A percentile compares a stretch with the other conserved stretches of the same genome.
These are phyloP conservation scores for Leishmania mexicana DNA, from an alignment of 208 protist genomes.

Conservation along the genomic window DNA sequence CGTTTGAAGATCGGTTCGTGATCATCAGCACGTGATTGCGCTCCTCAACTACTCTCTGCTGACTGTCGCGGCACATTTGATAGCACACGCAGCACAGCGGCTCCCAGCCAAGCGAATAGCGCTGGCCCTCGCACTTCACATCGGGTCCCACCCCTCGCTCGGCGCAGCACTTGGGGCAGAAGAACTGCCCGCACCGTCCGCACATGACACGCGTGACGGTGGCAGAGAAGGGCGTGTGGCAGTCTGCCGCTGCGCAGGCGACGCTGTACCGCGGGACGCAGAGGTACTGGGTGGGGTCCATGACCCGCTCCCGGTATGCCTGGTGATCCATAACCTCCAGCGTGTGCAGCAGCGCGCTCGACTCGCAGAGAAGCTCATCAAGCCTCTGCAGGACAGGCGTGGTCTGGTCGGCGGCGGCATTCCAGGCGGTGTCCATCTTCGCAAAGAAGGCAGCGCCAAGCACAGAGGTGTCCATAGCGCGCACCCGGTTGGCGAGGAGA, in stretches of 20 bases:
- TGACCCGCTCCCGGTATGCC: conserved; percentile 40
- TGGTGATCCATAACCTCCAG: conserved; percentile 41
- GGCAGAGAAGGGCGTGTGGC: conserved; percentile 41
- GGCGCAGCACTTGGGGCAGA: conserved; percentile 60
- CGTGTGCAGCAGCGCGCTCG: conserved; percentile 33
- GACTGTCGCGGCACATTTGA: conserved; percentile 40
- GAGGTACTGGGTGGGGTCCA: conserved; percentile 43
- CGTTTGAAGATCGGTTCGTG: conserved; percentile 5
- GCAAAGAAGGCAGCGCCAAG: conserved; percentile 25
- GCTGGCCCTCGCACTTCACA: conserved; percentile 33
- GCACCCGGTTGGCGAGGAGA: conserved; percentile 36
- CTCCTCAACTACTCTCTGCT: conserved; percentile 23
- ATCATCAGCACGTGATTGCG: conserved; percentile 20
- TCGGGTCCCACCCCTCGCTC: conserved; percentile 50
- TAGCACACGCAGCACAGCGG: conserved; percentile 62
- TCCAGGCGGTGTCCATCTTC: conserved; percentile 19
- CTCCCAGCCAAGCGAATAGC: conserved; percentile 61
- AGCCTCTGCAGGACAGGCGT: conserved; percentile 34
- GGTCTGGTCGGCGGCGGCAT: conserved; percentile 10
- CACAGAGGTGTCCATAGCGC: conserved; percentile 13
- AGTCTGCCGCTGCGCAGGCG: conserved; percentile 34
- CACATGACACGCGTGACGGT: conserved; percentile 56
- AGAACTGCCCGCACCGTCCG: conserved; percentile 77
- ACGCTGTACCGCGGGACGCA: conserved; percentile 47
- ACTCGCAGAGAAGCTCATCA: conserved; percentile 34